These are phyloP conservation scores for Xerocomus potaroensis DNA, from an alignment of 768 basidiomycete genomes.

Conservation along the genomic window DNA sequence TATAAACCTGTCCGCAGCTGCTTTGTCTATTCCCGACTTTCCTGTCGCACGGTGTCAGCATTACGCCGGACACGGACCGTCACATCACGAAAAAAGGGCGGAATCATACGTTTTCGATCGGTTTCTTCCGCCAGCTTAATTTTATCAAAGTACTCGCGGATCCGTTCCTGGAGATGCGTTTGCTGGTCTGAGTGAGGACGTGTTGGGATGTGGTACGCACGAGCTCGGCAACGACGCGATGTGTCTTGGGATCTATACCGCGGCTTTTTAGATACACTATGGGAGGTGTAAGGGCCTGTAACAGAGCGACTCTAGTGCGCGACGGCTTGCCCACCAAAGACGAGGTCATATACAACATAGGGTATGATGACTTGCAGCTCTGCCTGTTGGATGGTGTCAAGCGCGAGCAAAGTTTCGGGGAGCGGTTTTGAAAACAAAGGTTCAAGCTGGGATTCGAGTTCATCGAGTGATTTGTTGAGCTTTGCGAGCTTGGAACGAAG, in stretches of 20 bases:
- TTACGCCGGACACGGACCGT: background rate
- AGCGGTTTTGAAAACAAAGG: conserved; percentile 66
- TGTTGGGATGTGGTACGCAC: conserved; percentile 12
- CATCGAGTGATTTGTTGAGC: conserved; percentile 57
- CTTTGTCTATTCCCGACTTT: conserved; percentile 61
- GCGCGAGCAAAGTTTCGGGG: conserved; percentile 56
- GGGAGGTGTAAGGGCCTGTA: too few species aligned
- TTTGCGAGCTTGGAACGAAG: conserved; percentile 40
- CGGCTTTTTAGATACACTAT: conserved; percentile 80
- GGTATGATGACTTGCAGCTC: conserved; percentile 75
- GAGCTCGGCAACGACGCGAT: conserved; percentile 67
- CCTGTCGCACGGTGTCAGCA: conserved; percentile 25
- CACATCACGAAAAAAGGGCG: background rate
- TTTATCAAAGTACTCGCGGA: conserved; percentile 80
- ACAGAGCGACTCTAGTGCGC: too few species aligned
- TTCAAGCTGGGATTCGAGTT: conserved; percentile 62
- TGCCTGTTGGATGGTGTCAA: conserved; percentile 75
- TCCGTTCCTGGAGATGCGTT: conserved; percentile 50
- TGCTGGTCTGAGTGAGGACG: background rate
- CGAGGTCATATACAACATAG: conserved; percentile 79
- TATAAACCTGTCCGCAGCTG: conserved; percentile 78
- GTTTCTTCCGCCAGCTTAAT: conserved; percentile 72
- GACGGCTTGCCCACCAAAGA: conserved; percentile 62
- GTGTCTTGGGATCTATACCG: conserved; percentile 76
- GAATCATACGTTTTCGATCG: conserved; percentile 37